These are phyloP conservation scores for Entomortierella parvispora DNA, from an alignment of 192 early-diverging fungal species.

Conservation along the genomic window DNA sequence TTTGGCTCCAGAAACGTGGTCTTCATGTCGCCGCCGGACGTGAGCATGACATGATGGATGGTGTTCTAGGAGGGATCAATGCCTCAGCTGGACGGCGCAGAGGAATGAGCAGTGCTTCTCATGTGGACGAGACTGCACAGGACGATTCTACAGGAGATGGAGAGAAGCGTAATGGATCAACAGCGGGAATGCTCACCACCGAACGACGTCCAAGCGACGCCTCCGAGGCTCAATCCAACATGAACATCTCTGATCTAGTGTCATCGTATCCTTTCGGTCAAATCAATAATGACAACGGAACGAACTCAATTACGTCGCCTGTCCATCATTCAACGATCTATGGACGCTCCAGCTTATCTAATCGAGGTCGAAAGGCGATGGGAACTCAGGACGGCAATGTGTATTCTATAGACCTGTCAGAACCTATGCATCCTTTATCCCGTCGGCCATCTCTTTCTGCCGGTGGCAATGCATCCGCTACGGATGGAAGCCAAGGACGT, in stretches of 20 bases:
- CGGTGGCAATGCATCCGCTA: too few species aligned
- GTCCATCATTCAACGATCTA: slow-evolving; percentile 9
- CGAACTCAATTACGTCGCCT: slow-evolving; percentile 2
- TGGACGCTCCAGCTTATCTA: slow-evolving; percentile 10
- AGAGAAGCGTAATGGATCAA: not conserved
- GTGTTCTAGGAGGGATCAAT: slow-evolving; percentile 10
- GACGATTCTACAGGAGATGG: not conserved
- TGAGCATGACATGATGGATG: slow-evolving; percentile 11
- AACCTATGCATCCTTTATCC: too few species aligned
- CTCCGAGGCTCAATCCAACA: slow-evolving; percentile 9
- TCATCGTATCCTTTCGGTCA: slow-evolving; percentile 48
- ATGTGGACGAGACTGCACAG: not conserved
- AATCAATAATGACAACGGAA: slow-evolving; percentile 6
- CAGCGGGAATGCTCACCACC: not conserved
- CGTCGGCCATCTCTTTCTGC: too few species aligned
- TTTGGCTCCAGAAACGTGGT: slow-evolving; percentile 27
- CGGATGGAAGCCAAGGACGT: too few species aligned
- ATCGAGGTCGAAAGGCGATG: slow-evolving; percentile 3
- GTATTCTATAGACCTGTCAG: too few species aligned
- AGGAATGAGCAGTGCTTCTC: not conserved
- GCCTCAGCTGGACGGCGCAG: not conserved
- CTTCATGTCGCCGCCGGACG: slow-evolving; percentile 32
- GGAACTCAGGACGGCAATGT: not conserved
- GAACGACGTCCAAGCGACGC: not conserved
- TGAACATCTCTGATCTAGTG: slow-evolving; percentile 32